phyloP scores from a whole-genome alignment of 768 basidiomycete species.

The Suillus subaureus region DNA sequence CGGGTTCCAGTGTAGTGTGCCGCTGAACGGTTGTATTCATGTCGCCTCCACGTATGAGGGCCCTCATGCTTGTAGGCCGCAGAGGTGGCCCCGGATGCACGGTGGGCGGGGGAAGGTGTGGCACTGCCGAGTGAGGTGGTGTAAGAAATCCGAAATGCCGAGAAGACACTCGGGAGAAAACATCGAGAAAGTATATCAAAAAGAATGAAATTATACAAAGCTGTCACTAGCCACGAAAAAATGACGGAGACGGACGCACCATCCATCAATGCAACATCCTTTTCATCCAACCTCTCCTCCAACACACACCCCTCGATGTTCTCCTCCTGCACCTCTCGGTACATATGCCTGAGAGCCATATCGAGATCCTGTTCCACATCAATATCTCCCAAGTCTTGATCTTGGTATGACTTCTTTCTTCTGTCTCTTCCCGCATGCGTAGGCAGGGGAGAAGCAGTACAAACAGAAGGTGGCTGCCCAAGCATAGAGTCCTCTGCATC shows the following conservation, averaged over 20 bases:
- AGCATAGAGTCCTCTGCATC: slow-evolving; percentile 19
- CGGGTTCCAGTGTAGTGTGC: slow-evolving; percentile 45
- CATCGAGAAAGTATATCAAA: neutral
- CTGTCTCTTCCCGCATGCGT: neutral
- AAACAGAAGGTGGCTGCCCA: slow-evolving; percentile 26
- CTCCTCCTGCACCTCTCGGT: slow-evolving; percentile 23
- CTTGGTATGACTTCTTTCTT: neutral
- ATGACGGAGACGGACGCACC: slow-evolving; percentile 37
- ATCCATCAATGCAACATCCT: slow-evolving; percentile 55
- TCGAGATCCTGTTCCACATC: slow-evolving; percentile 27
- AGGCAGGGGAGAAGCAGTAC: neutral
- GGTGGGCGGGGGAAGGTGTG: slow-evolving; percentile 55
- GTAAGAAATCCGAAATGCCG: neutral
- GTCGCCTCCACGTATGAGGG: neutral
- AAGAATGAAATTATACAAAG: neutral
- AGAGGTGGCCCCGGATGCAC: slow-evolving; percentile 37
- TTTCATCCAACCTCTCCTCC: slow-evolving; percentile 58
- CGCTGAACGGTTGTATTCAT: slow-evolving; percentile 5
- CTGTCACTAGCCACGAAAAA: neutral
- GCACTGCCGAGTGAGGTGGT: slow-evolving; percentile 44
- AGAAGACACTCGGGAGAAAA: neutral
- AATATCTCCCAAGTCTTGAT: slow-evolving; percentile 13
- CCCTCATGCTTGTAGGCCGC: slow-evolving; percentile 33
- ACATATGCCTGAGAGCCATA: slow-evolving; percentile 36
- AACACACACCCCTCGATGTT: slow-evolving; percentile 45